phyloP scores from a whole-genome alignment of 192 early-diverging fungal species.

The Gonapodya prolifera region DNA sequence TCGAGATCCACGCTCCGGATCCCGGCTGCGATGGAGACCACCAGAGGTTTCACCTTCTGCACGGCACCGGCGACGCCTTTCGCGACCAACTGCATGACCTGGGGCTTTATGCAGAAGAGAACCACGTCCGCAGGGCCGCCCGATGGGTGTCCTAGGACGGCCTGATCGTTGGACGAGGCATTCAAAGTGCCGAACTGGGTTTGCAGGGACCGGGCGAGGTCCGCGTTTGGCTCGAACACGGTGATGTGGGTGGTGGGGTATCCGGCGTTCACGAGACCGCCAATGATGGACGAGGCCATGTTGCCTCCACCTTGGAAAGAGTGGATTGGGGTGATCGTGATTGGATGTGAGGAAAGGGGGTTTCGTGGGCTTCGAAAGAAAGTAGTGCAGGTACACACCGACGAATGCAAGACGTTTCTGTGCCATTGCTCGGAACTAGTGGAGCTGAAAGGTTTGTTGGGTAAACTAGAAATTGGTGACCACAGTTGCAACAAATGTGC shows the following conservation, averaged over 20 bases:
- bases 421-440: no score
- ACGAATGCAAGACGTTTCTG: no score
- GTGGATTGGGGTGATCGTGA: no score
- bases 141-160: constrained; percentile 33
- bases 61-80: constrained; percentile 36
- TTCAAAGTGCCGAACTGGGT: constrained; percentile 48
- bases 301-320: constrained; percentile 94
- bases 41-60: constrained; percentile 41
- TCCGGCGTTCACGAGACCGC: constrained; percentile 62
- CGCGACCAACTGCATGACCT: constrained; percentile 64
- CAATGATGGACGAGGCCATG: constrained; percentile 88
- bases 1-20: constrained; percentile 60
- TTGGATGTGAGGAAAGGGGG: no score
- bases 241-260: constrained; percentile 52
- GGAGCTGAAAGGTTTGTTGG: no score
- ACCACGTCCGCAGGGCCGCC: constrained; percentile 47
- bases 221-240: constrained; percentile 66
- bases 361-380: no score
- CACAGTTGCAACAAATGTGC: no score
- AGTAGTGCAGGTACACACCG: no score
- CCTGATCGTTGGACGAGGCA: constrained; percentile 44
- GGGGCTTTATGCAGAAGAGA: constrained; percentile 83
- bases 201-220: constrained; percentile 48
- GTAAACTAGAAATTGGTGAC: no score
- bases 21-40: constrained; percentile 84